Evolutionary conservation across 768 basidiomycete genomes (phyloP).

Genomic region (Paxillus ammoniavirescens): DNA sequence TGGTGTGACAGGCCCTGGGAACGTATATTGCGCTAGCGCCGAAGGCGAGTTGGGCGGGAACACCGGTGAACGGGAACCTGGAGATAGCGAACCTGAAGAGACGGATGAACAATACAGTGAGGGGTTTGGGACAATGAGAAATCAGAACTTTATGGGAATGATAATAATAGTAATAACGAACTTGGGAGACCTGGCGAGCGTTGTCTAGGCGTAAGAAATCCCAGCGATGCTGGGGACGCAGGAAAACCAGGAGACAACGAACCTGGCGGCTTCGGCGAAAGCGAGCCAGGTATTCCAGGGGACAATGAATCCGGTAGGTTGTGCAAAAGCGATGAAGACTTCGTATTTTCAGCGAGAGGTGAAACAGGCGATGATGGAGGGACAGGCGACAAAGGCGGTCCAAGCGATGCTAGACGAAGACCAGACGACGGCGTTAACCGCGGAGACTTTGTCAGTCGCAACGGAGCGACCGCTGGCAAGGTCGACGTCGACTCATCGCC

Average conservation of each 20-base stretch:
- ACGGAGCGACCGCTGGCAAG: slow-evolving; percentile 20
- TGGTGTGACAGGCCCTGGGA: slow-evolving; percentile 6
- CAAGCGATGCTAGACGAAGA: slow-evolving; percentile 10
- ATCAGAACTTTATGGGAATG: too few species aligned
- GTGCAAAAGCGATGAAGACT: slow-evolving; percentile 12
- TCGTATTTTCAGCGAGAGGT: slow-evolving; percentile 3
- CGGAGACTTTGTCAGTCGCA: slow-evolving; percentile 27
- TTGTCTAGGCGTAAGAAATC: slow-evolving; percentile 17
- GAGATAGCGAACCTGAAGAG: slow-evolving; percentile 18
- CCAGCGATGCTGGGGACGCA: slow-evolving; percentile 18
- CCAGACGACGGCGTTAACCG: slow-evolving; percentile 16
- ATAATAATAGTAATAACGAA: slow-evolving; percentile 6
- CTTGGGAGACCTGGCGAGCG: slow-evolving; percentile 26
- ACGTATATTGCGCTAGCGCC: slow-evolving; percentile 17
- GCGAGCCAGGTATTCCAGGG: slow-evolving; percentile 4
- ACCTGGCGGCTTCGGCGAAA: slow-evolving; percentile 5
- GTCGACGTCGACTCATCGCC: background rate
- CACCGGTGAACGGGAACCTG: slow-evolving; percentile 22
- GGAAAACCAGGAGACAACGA: slow-evolving; percentile 12
- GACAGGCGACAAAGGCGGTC: background rate
- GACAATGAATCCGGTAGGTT: slow-evolving; percentile 11
- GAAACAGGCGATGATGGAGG: slow-evolving; percentile 1
- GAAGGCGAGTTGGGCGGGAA: slow-evolving; percentile 2
- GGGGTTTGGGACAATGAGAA: slow-evolving; percentile 2
- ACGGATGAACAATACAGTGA: slow-evolving; percentile 6